Conservation (phyloP, 2,329 filamentous ascomycete genomes). For the Fusarium duplospermum region DNA sequence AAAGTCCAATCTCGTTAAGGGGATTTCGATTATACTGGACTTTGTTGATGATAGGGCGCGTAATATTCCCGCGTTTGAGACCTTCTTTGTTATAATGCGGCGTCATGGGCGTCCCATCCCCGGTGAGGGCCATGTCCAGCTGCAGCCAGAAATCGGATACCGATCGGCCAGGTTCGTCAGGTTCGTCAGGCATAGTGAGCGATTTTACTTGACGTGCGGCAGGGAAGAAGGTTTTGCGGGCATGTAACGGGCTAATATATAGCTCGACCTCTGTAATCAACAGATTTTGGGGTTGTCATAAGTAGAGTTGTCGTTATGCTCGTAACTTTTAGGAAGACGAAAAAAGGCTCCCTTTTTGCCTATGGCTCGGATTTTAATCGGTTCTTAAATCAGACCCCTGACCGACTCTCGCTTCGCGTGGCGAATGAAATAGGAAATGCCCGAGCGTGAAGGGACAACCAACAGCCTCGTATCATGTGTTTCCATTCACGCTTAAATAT, state of each 20-base stretch:
- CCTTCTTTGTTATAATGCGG: background rate
- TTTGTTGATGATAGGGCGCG: background rate
- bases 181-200: background rate
- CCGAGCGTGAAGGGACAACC: background rate
- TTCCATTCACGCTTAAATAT: background rate
- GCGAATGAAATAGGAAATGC: background rate
- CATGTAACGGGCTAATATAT: background rate
- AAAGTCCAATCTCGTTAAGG: conserved; percentile 12
- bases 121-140: conserved; percentile 14
- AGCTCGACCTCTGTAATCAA: background rate
- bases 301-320: background rate
- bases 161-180: background rate
- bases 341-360: background rate
- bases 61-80: conserved; percentile 7
- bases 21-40: background rate
- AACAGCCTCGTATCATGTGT: background rate
- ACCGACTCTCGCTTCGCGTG: background rate
- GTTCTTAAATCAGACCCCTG: background rate
- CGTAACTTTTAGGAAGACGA: background rate
- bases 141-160: background rate
- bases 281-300: background rate
- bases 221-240: background rate
- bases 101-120: conserved; percentile 7
- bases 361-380: background rate
- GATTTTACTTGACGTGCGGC: background rate